Evolutionary conservation across 1,284 basidiomycete genomes (phyloP).

Genomic region (Tausonia pullulans): DNA sequence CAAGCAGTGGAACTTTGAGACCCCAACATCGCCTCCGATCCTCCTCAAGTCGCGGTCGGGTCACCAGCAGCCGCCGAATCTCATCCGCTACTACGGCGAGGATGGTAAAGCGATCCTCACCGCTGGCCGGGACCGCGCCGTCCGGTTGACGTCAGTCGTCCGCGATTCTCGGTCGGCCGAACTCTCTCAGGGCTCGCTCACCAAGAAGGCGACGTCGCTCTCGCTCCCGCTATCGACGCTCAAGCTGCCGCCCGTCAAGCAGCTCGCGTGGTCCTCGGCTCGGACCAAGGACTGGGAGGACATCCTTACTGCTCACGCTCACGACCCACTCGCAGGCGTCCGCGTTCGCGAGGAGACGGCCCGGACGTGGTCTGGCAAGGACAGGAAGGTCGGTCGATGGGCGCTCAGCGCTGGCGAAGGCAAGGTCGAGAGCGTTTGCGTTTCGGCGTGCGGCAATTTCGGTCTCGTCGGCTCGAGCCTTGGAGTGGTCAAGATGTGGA

Average conservation of each 20-base stretch:
- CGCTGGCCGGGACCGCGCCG: conserved; percentile 66
- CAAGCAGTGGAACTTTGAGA: conserved; percentile 97
- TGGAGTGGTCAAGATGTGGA: conserved; percentile 77
- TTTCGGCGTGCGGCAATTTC: conserved; percentile 94
- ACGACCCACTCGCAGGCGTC: background rate
- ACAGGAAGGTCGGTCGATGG: conserved; percentile 66
- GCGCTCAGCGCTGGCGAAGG: conserved; percentile 38
- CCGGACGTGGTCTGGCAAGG: conserved; percentile 74
- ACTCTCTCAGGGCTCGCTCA: conserved; percentile 79
- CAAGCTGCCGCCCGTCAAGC: conserved; percentile 66
- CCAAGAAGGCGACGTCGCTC: conserved; percentile 69
- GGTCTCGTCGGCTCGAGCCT: conserved; percentile 70
- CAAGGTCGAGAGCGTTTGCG: conserved; percentile 51
- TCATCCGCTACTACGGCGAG: conserved; percentile 89
- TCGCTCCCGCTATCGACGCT: conserved; percentile 49
- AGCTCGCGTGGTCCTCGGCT: conserved; percentile 65
- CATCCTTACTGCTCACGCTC: conserved; percentile 70
- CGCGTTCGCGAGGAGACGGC: background rate
- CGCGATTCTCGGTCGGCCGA: conserved; percentile 88
- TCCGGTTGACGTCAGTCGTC: conserved; percentile 85
- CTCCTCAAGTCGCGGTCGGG: conserved; percentile 86
- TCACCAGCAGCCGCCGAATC: conserved; percentile 79
- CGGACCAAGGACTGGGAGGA: conserved; percentile 97
- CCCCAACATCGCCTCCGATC: conserved; percentile 69
- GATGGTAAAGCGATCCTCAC: conserved; percentile 92